A percentile compares a stretch with the other conserved stretches of the same genome.
phyloP scores from a whole-genome alignment of 345 rosid genomes.

The Gossypium mustelinum region DNA sequence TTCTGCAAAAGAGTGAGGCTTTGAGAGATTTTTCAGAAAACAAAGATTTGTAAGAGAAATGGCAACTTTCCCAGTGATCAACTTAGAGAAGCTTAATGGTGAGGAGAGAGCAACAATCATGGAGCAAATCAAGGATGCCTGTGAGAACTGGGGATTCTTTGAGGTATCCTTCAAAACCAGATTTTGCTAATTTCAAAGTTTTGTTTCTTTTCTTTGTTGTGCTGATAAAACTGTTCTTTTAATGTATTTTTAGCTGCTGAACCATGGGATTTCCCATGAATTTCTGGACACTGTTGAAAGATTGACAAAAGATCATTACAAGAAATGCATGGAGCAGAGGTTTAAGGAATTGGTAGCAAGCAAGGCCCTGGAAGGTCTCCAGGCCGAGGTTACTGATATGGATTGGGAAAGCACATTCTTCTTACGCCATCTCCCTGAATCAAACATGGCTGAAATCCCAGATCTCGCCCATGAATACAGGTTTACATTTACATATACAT shows the following conservation, averaged over 20 bases:
- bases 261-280: conserved; percentile 72
- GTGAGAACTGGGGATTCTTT: conserved; percentile 98
- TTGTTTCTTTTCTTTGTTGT: neutral
- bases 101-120: conserved; percentile 50
- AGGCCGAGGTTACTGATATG: conserved; percentile 62
- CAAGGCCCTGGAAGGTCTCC: conserved; percentile 56
- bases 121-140: conserved; percentile 87
- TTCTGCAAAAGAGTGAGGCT: neutral
- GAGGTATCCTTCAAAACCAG: conserved; percentile 45
- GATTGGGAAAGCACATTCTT: conserved; percentile 94
- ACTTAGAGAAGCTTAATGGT: conserved; percentile 59
- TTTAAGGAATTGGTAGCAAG: conserved; percentile 68
- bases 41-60: conserved; percentile 24
- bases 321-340: conserved; percentile 79
- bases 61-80: conserved; percentile 69
- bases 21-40: neutral
- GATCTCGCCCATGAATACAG: conserved; percentile 78
- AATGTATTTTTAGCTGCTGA: conserved; percentile 30
- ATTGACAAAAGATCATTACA: conserved; percentile 75
- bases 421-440: conserved; percentile 67
- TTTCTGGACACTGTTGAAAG: conserved; percentile 68
- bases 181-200: neutral
- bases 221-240: neutral
- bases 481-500: conserved; percentile 14
- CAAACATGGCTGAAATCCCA: conserved; percentile 61